These are phyloP conservation scores for Acacia melanoxylon DNA, from an alignment of 306 rosid genomes.

Conservation along the genomic window DNA sequence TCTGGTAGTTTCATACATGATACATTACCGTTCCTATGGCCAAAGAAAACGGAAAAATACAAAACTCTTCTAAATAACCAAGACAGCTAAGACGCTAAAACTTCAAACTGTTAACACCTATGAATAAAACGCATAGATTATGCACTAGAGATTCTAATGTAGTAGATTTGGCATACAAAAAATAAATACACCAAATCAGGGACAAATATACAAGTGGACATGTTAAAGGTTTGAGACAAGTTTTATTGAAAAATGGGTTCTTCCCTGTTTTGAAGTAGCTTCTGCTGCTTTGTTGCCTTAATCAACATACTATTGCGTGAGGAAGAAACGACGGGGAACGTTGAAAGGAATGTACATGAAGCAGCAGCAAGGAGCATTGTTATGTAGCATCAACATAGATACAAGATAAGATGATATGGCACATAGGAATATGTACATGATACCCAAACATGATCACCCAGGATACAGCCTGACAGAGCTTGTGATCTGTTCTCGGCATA, in stretches of 20 bases:
- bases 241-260: not conserved
- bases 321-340: not conserved
- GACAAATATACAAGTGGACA: not conserved
- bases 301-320: not conserved
- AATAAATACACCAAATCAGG: not conserved
- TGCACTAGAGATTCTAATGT: not conserved
- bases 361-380: not conserved
- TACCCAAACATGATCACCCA: constrained; percentile 15
- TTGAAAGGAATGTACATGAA: not conserved
- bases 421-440: not conserved
- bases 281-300: not conserved
- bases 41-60: not conserved
- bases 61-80: constrained; percentile 2
- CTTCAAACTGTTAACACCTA: not conserved
- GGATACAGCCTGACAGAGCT: constrained; percentile 36
- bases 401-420: not conserved
- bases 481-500: constrained; percentile 46
- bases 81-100: not conserved
- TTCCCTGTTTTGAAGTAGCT: not conserved
- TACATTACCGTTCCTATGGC: not conserved
- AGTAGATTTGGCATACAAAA: not conserved
- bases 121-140: not conserved
- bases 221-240: not conserved
- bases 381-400: constrained; percentile 6
- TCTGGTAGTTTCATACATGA: not conserved